phyloP scores from a whole-genome alignment of 306 rosid genomes.

The Acmispon strigosus region DNA sequence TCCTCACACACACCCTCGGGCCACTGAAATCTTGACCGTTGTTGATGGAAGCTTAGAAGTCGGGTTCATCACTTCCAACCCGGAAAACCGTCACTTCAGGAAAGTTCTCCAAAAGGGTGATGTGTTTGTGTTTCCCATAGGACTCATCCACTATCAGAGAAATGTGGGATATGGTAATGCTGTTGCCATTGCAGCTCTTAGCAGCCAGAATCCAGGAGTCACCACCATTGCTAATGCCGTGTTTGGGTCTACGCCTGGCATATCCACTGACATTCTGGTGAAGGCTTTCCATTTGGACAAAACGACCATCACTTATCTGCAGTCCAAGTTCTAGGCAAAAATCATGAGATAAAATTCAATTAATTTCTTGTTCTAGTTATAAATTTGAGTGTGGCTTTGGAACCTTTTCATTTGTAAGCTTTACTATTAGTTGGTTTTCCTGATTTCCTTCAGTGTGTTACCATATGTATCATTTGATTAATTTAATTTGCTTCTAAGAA shows the following conservation, averaged over 20 bases:
- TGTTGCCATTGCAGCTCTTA: constrained; percentile 35
- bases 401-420: too few relatives aligned
- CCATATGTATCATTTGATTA: neutral
- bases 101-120: constrained; percentile 33
- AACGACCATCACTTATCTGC: neutral
- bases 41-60: constrained; percentile 29
- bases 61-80: constrained; percentile 39
- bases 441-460: too few relatives aligned
- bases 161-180: constrained; percentile 22
- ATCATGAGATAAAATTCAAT: neutral
- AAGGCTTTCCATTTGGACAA: constrained; percentile 27
- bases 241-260: constrained; percentile 28
- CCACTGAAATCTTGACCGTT: constrained; percentile 27
- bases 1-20: constrained; percentile 40
- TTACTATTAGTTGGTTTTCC: too few relatives aligned
- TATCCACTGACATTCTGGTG: constrained; percentile 3
- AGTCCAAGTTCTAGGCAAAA: constrained; percentile 24
- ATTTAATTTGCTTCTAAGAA: neutral
- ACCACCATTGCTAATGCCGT: constrained; percentile 28
- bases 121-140: constrained; percentile 34
- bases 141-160: constrained; percentile 34
- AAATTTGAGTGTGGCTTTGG: too few relatives aligned
- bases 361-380: neutral
- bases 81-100: constrained; percentile 17
- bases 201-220: constrained; percentile 32